Base-by-base conservation (phyloP, 2,329 filamentous ascomycete genomes). In the Aspergillus hortae region DNA sequence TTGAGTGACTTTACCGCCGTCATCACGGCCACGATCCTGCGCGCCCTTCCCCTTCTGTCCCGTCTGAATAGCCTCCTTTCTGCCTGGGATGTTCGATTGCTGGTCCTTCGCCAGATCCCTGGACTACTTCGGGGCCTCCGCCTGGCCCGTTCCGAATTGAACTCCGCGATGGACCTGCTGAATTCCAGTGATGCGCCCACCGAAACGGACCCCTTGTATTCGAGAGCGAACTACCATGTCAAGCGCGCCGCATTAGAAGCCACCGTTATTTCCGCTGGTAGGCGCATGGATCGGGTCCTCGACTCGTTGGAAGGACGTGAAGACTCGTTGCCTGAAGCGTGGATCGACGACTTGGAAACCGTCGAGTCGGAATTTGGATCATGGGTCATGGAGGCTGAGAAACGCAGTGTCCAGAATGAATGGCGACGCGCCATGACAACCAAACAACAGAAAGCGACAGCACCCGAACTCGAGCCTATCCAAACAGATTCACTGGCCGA, bases 1-100 rank as follows among this genome's bases (percentile, higher is more conserved):
- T 83, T 97, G 77, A 91, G 94, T 61, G 94, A 97, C 69, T 84
- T 96, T 63, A 92, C 90, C 7, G 90, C 92, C 21, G 81, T 97
- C 44, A 82, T 97, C 51, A 96, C 94, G 1, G 89, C 92, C 25
- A 95, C 92, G 32, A 88, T 96, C 15, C 74, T 99, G n/a, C 89
- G 94, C 65, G 85, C 90, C 3, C 78, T 99, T 17, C 94, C 94
- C 1, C 86, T 88, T 53, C 74, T 96, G 40, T 87, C 90, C 9
- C 85, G 81, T 49, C 73, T 99, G 19, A 85, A 84, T 49, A 80
- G 81, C 7, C 72, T 95, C n/a, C 76, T 97, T 46, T 82, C 85
- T 51, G 80, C 80, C 2, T 99, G 94, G 94, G 85, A 80, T 23
- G 79, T 88, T 38, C 86, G 94, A 17, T 74, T 97, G 12, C 74